Evolutionary conservation across 2,329 filamentous ascomycete genomes (phyloP), one percentile per base, ranked within the genome.

Genomic region (Nigrospora sphaerica): DNA sequence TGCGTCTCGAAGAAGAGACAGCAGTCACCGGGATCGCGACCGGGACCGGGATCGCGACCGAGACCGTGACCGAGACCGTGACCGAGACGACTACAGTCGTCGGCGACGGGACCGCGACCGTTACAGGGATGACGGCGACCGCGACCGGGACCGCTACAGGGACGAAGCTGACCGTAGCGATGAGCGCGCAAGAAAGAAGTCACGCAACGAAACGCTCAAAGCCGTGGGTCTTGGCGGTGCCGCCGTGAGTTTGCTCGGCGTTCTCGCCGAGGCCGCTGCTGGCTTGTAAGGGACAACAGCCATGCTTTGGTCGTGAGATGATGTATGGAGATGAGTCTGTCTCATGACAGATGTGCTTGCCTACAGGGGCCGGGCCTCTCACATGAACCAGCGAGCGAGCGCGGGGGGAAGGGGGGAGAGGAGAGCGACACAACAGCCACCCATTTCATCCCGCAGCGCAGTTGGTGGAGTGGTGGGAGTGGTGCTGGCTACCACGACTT

Each of bases 211-310:
- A 51, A 74, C 77, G 14, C 66, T 82, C 4, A 71, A 73, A 2
- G 77, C 75, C 1, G 80, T 78, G 6, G 75, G 80, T 1, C 75
- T 84, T 31, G 80, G 80, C 4, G 77, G 80, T 11, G 79, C 78
- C 0, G 79, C 80, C 1, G 78, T 74, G 3, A 80, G 77, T 45
- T 60, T 83, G 49, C 55, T 83, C 39, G 74, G 73, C 45, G 77
- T 82, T 1, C 61, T 83, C 32, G 72, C 75, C 4, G 78, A 83
- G 57, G 79, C 78, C 23, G 78, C 77, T 7, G 54, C 57, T 6
- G 58, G 48, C 12, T 42, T 49, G 37, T 49, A 49, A 32, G 14
- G 14, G 34, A 9, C 9, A 6, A 36, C 7, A 9, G 23, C 23
- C 23, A 2, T 28, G 2, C 23, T 10, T 28, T 28, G 7, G 7